Conservation (phyloP, 1,284 basidiomycete genomes). For the Cutaneotrichosporon curvatum region DNA sequence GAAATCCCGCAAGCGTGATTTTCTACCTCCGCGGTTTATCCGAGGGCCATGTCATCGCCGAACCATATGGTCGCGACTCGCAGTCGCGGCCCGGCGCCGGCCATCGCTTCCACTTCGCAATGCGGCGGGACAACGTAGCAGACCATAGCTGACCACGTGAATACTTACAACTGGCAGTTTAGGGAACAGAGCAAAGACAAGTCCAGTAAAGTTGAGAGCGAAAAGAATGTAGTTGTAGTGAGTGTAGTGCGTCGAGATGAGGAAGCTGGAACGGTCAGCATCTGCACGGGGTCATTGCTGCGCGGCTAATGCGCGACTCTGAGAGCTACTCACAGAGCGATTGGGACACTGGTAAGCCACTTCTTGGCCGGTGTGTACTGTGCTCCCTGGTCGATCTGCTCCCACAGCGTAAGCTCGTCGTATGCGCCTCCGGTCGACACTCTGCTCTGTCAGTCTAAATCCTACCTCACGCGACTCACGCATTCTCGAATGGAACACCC, state of each 20-base stretch:
- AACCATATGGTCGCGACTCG: too few relatives aligned
- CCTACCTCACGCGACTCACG: constrained; percentile 25
- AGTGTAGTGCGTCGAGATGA: constrained; percentile 96
- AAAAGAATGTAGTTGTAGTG: constrained; percentile 91
- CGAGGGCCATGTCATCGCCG: too few relatives aligned
- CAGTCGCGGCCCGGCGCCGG: too few relatives aligned
- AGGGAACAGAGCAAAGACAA: constrained; percentile 77
- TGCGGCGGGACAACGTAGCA: too few relatives aligned
- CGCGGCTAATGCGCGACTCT: too few relatives aligned
- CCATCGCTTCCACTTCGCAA: neutral
- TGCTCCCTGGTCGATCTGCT: constrained; percentile 97
- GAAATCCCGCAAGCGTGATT: too few relatives aligned
- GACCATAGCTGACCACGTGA: neutral
- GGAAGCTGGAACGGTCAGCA: constrained; percentile 57
- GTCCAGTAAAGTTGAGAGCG: constrained; percentile 78
- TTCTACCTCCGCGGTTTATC: too few relatives aligned
- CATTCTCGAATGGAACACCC: constrained; percentile 86
- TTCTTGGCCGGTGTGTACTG: constrained; percentile 99
- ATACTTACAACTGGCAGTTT: constrained; percentile 66
- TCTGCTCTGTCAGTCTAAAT: constrained; percentile 19
- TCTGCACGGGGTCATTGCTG: neutral
- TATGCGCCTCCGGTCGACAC: constrained; percentile 75
- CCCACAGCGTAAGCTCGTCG: constrained; percentile 96
- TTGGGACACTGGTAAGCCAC: constrained; percentile 87
- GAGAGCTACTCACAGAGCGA: constrained; percentile 64